These are phyloP conservation scores for Neurospora sp. DNA, from an alignment of 495 filamentous ascomycete species.

Conservation along the genomic window DNA sequence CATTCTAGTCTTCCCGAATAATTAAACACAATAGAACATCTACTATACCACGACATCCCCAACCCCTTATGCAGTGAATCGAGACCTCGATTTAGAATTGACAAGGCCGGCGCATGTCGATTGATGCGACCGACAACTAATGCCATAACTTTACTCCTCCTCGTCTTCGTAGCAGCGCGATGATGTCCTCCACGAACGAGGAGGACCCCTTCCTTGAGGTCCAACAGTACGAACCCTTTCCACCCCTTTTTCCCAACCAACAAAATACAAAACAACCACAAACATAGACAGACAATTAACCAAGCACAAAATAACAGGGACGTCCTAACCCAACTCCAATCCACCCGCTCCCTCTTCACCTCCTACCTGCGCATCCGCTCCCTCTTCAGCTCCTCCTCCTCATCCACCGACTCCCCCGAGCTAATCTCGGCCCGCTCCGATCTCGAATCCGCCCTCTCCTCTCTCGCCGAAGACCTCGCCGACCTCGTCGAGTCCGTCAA, in stretches of 20 bases:
- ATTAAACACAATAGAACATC: not conserved
- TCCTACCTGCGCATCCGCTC: conserved; percentile 95
- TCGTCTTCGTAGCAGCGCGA: conserved; percentile 16
- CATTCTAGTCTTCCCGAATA: not conserved
- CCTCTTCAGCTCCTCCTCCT: conserved; percentile 40
- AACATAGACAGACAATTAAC: too few species aligned
- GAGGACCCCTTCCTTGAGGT: conserved; percentile 90
- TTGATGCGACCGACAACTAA: conserved; percentile 6
- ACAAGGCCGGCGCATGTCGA: not conserved
- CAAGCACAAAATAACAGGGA: conserved; percentile 45
- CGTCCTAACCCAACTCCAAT: conserved; percentile 69
- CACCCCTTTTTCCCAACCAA: not conserved
- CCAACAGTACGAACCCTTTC: conserved; percentile 53
- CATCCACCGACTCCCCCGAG: conserved; percentile 53
- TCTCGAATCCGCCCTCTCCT: conserved; percentile 64
- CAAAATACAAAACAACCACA: not conserved
- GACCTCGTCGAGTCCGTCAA: conserved; percentile 83
- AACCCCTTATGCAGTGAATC: not conserved
- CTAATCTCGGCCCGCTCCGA: conserved; percentile 74
- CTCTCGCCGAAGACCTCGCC: conserved; percentile 74
- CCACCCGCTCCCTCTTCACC: conserved; percentile 74
- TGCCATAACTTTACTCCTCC: not conserved
- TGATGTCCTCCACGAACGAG: conserved; percentile 65
- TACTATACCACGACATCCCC: not conserved
- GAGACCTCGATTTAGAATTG: not conserved